Evolutionary conservation across 2,329 filamentous ascomycete genomes (phyloP).

Genomic region (Graphiopsis chlorocephala): DNA sequence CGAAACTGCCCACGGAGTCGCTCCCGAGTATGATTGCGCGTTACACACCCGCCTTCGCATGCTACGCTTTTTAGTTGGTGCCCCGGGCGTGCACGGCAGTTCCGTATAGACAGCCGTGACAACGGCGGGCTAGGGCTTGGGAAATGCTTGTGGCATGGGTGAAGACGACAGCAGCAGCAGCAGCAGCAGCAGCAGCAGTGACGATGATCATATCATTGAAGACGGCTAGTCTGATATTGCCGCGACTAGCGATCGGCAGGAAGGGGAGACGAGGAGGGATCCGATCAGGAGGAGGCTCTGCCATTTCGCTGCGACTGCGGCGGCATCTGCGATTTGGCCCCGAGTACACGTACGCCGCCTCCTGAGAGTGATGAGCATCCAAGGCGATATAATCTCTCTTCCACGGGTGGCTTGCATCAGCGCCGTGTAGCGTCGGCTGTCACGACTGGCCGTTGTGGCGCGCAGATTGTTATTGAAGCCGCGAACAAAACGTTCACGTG

Average conservation of each 20-base stretch:
- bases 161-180: background rate
- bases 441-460: background rate
- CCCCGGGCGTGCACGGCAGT: background rate
- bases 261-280: background rate
- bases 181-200: background rate
- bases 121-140: background rate
- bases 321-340: background rate
- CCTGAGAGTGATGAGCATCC: slow-evolving; percentile 2
- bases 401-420: slow-evolving; percentile 14
- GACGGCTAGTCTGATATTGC: background rate
- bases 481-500: background rate
- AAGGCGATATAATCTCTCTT: background rate
- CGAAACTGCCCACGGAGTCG: background rate
- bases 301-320: slow-evolving; percentile 8
- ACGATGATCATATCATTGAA: background rate
- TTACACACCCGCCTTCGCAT: background rate
- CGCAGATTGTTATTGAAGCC: background rate
- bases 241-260: slow-evolving; percentile 10
- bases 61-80: background rate
- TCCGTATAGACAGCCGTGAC: background rate
- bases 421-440: slow-evolving; percentile 1
- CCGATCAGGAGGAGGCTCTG: slow-evolving; percentile 8
- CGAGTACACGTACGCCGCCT: slow-evolving; percentile 14
- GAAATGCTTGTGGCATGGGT: slow-evolving; percentile 5
- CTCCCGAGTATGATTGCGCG: background rate